These are phyloP conservation scores for Arthrobotrys sinensis DNA, from an alignment of 2,329 filamentous ascomycete genomes.

Conservation along the genomic window DNA sequence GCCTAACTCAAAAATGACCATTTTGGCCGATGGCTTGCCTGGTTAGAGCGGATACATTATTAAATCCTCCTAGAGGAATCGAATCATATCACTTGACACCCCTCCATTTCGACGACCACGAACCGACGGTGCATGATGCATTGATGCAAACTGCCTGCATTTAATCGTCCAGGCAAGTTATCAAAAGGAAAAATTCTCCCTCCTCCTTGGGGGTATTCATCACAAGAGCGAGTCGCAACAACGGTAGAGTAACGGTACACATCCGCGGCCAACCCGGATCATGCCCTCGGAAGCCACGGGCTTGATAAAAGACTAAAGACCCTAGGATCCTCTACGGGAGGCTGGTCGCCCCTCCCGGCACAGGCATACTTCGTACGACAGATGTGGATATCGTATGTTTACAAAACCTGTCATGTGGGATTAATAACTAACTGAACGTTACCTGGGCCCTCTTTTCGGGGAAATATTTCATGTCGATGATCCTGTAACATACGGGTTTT, in stretches of 20 bases:
- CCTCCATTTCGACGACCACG: conserved; percentile 40
- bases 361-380: conserved; percentile 15
- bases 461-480: conserved; percentile 23
- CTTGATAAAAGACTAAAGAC: not conserved
- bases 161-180: conserved; percentile 8
- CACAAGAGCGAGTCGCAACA: not conserved
- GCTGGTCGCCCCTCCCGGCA: conserved; percentile 26
- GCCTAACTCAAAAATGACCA: conserved; percentile 17
- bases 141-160: conserved; percentile 45
- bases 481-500: conserved; percentile 1
- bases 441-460: not conserved
- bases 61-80: conserved; percentile 28
- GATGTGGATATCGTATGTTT: conserved; percentile 10
- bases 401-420: conserved; percentile 28
- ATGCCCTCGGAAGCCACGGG: conserved; percentile 35
- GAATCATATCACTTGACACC: conserved; percentile 41
- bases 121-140: conserved; percentile 50
- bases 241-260: not conserved
- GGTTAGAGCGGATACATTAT: conserved; percentile 42
- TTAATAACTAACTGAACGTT: conserved; percentile 2
- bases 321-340: conserved; percentile 20
- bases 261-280: not conserved
- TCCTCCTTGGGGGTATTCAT: not conserved
- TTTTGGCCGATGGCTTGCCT: conserved; percentile 47
- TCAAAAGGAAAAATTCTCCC: conserved; percentile 7